Evolutionary conservation across 2,329 filamentous ascomycete genomes (phyloP).

Genomic region (Hypoxylon sp.): DNA sequence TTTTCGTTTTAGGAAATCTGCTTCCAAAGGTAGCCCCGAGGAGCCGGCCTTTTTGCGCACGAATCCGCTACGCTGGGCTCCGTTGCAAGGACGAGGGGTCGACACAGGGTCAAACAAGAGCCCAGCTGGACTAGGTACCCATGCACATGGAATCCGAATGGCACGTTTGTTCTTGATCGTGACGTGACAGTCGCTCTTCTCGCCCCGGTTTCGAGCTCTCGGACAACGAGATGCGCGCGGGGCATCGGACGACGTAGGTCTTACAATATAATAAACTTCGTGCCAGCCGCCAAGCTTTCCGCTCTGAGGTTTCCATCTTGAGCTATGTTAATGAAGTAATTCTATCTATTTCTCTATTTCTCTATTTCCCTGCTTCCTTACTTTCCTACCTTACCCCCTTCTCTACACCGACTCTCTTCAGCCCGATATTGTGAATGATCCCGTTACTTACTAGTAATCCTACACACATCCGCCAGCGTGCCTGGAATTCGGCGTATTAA

Average conservation of each 20-base stretch:
- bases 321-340: not conserved
- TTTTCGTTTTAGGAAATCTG: constrained; percentile 24
- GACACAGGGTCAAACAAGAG: too few relatives aligned
- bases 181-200: not conserved
- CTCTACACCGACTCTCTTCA: not conserved
- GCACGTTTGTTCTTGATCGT: constrained; percentile 5
- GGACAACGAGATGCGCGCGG: not conserved
- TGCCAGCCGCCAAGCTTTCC: not conserved
- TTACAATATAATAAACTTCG: not conserved
- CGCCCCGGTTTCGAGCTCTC: constrained; percentile 1
- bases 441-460: not conserved
- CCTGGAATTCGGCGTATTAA: not conserved
- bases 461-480: not conserved
- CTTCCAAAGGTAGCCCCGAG: not conserved
- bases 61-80: constrained; percentile 5
- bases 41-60: not conserved
- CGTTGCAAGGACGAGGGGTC: constrained; percentile 1
- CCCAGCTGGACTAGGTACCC: not conserved
- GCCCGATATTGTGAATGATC: not conserved
- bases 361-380: not conserved
- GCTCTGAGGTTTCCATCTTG: not conserved
- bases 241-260: not conserved
- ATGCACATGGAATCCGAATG: not conserved
- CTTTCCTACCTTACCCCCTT: not conserved
- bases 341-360: not conserved